Evolutionary conservation across 2,329 filamentous ascomycete species (phyloP), one percentile per base, ranked within the genome.

Genomic region (Zymoseptoria ardabiliae): DNA sequence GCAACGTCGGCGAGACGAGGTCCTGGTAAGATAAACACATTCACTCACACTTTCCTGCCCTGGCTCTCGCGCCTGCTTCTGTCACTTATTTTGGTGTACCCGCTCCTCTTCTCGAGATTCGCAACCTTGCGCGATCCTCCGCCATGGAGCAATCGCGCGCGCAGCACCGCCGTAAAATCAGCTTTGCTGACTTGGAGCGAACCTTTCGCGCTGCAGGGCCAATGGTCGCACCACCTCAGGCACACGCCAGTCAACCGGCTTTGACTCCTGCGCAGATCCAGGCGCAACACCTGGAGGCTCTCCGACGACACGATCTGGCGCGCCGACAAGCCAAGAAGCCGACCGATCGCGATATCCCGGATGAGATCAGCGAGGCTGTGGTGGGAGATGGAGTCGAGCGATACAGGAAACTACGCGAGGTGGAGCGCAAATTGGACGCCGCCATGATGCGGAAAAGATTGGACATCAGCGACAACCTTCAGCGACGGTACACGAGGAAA

Each of bases 391-490:
- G 88, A 48, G 91, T 88, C 51, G 81, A 87, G 71, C 83, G 90
- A 67, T 99, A 99, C 77, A 87, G 86, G 70, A 85, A 88, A 59
- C 77, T 99, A 71, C 85, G 91, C 71, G 91, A 96, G 66, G 80
- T 95, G 60, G 94, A 99, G 81, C 86, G 90, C 70, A 84, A 87
- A 57, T 80, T 99, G 58, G 94, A 99, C 78, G 90, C 93, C 49
- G 89, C 90, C 19, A 95, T 97, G 82, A 92, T 94, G 74, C 87
- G 93, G 71, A 99, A 99, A 79, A 84, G 92, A 62, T 78, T 99
- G 62, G 94, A 99, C 72, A 87, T 97, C 63, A 84, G 90, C 63
- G 93, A 97, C 72, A 87, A 86, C 62, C 80, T 85, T 61, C 94
- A 90, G 83, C 85, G 89, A 66, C 58, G 68, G 28, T 72, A 71